These are phyloP conservation scores for Colletotrichum agaves DNA, from an alignment of 2,329 filamentous ascomycete species.

Conservation along the genomic window DNA sequence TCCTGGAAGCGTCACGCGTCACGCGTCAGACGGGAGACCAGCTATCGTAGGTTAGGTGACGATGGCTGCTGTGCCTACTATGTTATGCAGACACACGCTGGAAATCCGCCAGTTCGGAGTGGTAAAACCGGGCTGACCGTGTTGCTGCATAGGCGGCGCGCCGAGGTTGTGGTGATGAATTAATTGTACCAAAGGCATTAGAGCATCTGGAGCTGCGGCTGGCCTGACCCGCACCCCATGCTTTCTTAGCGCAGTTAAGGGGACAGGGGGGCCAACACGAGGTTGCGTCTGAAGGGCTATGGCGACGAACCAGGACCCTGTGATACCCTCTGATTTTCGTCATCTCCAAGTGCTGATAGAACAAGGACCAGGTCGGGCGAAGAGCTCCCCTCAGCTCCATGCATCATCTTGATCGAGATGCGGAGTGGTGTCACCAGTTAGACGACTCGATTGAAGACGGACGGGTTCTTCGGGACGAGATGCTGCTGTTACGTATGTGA, in stretches of 20 bases:
- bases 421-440: neutral
- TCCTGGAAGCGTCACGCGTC: slow-evolving; percentile 12
- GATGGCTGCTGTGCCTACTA: neutral
- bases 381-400: slow-evolving; percentile 19
- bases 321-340: slow-evolving; percentile 27
- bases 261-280: slow-evolving; percentile 32
- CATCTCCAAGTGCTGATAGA: slow-evolving; percentile 10
- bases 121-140: slow-evolving; percentile 3
- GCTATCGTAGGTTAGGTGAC: neutral
- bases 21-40: slow-evolving; percentile 18
- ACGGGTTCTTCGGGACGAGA: slow-evolving; percentile 17
- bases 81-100: slow-evolving; percentile 1
- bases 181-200: neutral
- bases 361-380: slow-evolving; percentile 13
- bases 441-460: neutral
- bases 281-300: slow-evolving; percentile 22
- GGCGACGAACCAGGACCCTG: slow-evolving; percentile 12
- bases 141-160: neutral
- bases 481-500: slow-evolving; percentile 16
- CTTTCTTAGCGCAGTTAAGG: slow-evolving; percentile 12
- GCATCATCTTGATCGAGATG: slow-evolving; percentile 21
- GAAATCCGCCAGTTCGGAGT: neutral
- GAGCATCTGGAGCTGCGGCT: slow-evolving; percentile 6
- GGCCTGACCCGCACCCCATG: slow-evolving; percentile 31
- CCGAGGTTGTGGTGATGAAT: slow-evolving; percentile 17